A percentile compares a stretch with the other conserved stretches of the same genome.
These are phyloP conservation scores for Hyaloperonospora brassicae DNA, from an alignment of 352 stramenopile genomes.

Conservation along the genomic window DNA sequence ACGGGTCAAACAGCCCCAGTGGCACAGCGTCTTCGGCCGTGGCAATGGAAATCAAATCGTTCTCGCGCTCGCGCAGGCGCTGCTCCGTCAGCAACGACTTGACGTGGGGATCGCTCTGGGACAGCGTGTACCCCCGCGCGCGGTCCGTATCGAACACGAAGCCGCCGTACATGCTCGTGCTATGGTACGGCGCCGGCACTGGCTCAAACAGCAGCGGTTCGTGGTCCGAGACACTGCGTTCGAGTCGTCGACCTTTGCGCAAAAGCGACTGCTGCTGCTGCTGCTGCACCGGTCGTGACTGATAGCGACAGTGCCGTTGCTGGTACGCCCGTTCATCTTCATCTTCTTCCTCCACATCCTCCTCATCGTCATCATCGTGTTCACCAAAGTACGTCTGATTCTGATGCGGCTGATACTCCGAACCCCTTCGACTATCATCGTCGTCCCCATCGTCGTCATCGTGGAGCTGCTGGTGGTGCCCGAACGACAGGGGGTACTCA, in stretches of 20 bases:
- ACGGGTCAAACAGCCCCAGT: slow-evolving; percentile 26
- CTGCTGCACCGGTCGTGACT: slow-evolving; percentile 23
- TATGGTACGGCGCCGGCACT: slow-evolving; percentile 14
- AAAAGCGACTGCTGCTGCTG: slow-evolving; percentile 13
- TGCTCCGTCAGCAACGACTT: slow-evolving; percentile 58
- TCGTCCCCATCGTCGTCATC: slow-evolving; percentile 10
- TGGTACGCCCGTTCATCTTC: slow-evolving; percentile 34
- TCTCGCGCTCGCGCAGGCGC: slow-evolving; percentile 52
- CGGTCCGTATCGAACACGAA: slow-evolving; percentile 10
- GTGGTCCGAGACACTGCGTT: slow-evolving; percentile 24
- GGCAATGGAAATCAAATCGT: slow-evolving; percentile 50
- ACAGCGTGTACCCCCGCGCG: slow-evolving; percentile 14
- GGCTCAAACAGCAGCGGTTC: slow-evolving; percentile 21
- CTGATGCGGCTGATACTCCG: slow-evolving; percentile 30
- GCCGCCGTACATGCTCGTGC: slow-evolving; percentile 19
- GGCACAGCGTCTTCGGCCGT: slow-evolving; percentile 43
- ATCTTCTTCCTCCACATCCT: background rate
- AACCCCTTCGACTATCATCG: slow-evolving; percentile 17
- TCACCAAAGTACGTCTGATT: slow-evolving; percentile 31
- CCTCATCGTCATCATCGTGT: slow-evolving; percentile 18
- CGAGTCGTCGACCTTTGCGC: slow-evolving; percentile 9
- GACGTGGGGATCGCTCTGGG: slow-evolving; percentile 30
- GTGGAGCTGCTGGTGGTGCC: slow-evolving; percentile 33
- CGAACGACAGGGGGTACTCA: slow-evolving; percentile 35
- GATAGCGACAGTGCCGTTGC: slow-evolving; percentile 28